Evolutionary conservation across 192 early-diverging fungal genomes (phyloP).

Genomic region (Backusella tuberculispora): DNA sequence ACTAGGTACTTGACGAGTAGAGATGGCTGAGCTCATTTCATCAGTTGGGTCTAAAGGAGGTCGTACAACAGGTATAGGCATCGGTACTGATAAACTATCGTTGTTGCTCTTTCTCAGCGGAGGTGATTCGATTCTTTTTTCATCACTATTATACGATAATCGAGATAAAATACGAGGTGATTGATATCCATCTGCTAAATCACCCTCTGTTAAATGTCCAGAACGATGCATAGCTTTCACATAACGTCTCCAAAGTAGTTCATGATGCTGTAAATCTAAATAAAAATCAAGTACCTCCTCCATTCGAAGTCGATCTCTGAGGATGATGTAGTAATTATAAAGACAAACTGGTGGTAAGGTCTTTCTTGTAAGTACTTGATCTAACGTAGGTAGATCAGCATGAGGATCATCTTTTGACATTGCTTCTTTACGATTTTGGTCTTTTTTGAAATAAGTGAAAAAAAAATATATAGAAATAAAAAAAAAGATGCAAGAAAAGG

Average conservation of each 20-base stretch:
- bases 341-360: constrained; percentile 74
- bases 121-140: constrained; percentile 5
- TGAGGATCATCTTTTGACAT: constrained; percentile 18
- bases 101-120: background rate
- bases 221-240: constrained; percentile 43
- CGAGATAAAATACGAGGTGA: constrained; percentile 38
- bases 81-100: constrained; percentile 3
- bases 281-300: constrained; percentile 79
- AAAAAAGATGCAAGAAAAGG: constrained; percentile 2
- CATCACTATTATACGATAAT: constrained; percentile 27
- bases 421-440: background rate
- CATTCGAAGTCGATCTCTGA: constrained; percentile 67
- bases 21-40: constrained; percentile 3
- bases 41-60: constrained; percentile 1
- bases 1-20: constrained; percentile 2
- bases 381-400: constrained; percentile 63
- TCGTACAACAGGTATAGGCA: constrained; percentile 2
- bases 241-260: constrained; percentile 66
- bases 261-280: constrained; percentile 73
- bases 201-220: constrained; percentile 37
- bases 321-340: constrained; percentile 77
- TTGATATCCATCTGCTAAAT: constrained; percentile 36
- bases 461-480: background rate
- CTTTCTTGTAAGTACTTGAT: constrained; percentile 68
- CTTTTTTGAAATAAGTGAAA: background rate